Evolutionary conservation across 495 filamentous ascomycete species (phyloP).

Genomic region (Glonium stellatum): DNA sequence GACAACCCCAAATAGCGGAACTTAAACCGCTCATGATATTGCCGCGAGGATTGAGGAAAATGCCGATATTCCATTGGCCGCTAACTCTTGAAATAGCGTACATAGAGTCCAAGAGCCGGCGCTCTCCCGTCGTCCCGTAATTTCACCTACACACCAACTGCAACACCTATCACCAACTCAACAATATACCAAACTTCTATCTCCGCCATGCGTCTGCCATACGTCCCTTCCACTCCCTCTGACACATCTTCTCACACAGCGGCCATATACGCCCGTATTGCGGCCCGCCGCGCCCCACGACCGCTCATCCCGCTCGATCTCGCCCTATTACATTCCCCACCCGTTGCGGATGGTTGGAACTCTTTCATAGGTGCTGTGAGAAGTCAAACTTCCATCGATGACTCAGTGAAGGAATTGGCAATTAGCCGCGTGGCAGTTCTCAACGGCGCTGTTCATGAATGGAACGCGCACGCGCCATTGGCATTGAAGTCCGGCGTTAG

Average conservation of each 20-base stretch:
- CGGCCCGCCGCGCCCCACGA: slow-evolving; percentile 33
- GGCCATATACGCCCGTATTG: slow-evolving; percentile 34
- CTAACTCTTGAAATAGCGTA: no score
- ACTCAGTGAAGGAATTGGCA: slow-evolving; percentile 29
- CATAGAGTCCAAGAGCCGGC: background rate
- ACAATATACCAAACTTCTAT: slow-evolving; percentile 1
- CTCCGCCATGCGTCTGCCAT: slow-evolving; percentile 36
- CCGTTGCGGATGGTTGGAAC: slow-evolving; percentile 39
- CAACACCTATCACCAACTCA: background rate
- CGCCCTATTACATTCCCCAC: slow-evolving; percentile 35
- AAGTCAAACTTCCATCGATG: slow-evolving; percentile 29
- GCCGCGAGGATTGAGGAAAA: background rate
- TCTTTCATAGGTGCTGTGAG: slow-evolving; percentile 36
- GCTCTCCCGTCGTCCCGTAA: background rate
- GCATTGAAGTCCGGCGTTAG: slow-evolving; percentile 19
- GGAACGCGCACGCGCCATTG: slow-evolving; percentile 33
- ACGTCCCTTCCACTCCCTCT: slow-evolving; percentile 31
- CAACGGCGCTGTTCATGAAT: slow-evolving; percentile 37
- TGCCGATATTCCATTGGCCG: background rate
- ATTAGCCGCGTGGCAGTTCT: slow-evolving; percentile 37
- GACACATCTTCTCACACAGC: slow-evolving; percentile 8
- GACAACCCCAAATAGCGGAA: background rate
- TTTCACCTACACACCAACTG: background rate
- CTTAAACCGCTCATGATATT: background rate
- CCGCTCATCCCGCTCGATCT: slow-evolving; percentile 38